These are phyloP conservation scores for Mycena alexandri DNA, from an alignment of 768 basidiomycete species.

Conservation along the genomic window DNA sequence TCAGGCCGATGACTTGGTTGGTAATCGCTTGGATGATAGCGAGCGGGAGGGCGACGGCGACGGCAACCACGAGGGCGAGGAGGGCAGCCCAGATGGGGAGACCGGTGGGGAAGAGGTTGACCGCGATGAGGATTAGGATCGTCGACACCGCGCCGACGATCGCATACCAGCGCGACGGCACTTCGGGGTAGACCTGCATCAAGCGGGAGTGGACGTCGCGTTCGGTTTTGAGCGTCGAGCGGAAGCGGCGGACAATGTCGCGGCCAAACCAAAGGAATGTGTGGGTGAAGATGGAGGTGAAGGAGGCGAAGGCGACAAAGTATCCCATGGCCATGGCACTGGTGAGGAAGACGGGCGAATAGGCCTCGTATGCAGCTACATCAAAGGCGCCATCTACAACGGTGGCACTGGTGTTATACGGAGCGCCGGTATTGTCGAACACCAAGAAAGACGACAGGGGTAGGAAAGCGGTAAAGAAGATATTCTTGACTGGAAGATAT, in stretches of 20 bases:
- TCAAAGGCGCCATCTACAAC: constrained; percentile 78
- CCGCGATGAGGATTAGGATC: constrained; percentile 71
- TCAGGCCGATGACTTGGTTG: constrained; percentile 78
- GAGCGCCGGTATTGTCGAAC: constrained; percentile 81
- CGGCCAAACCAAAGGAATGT: constrained; percentile 57
- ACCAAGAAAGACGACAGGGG: constrained; percentile 75
- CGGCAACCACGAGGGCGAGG: constrained; percentile 65
- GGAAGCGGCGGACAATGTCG: constrained; percentile 70
- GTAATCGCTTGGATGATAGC: constrained; percentile 91
- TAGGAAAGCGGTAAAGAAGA: constrained; percentile 75
- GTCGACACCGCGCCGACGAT: constrained; percentile 65
- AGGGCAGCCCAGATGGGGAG: constrained; percentile 85
- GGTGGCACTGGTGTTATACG: constrained; percentile 72
- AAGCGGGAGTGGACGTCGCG: constrained; percentile 88
- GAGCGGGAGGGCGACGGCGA: constrained; percentile 70
- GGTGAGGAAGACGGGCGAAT: constrained; percentile 85
- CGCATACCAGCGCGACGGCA: constrained; percentile 83
- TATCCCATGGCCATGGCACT: constrained; percentile 76
- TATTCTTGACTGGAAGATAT: constrained; percentile 70
- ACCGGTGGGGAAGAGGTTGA: constrained; percentile 79
- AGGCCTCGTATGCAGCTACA: constrained; percentile 72
- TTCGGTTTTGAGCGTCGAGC: constrained; percentile 75
- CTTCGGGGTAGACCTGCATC: constrained; percentile 84
- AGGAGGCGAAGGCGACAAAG: constrained; percentile 82
- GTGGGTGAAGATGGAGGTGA: constrained; percentile 82